Evolutionary conservation across 768 basidiomycete species (phyloP), one percentile per base, ranked within the genome.

Genomic region (Lentinula aciculospora): DNA sequence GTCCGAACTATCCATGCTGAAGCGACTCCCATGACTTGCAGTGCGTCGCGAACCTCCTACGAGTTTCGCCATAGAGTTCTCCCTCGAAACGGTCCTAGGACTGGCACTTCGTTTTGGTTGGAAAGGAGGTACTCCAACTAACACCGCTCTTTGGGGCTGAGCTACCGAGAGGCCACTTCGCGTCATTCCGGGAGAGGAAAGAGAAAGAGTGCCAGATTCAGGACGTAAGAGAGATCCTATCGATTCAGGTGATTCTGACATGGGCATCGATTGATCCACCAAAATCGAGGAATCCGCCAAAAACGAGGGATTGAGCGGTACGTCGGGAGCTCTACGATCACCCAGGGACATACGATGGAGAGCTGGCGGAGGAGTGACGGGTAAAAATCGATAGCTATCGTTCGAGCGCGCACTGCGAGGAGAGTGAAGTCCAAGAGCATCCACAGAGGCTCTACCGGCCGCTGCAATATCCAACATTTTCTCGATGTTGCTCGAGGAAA

Each of bases 401-500:
- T 25, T 36, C 21, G 44, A 46, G 31, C 27, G 32, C 25, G 23
- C 28, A 31, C 56, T 57, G 15, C 44, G 25, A 3, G 46, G 56
- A 3, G 56, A 47, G 29, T 42, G 55, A 4, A 47, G 42, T n/a
- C 29, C 56, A 25, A 36, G 19, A 1, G 29, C 54, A 46, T 44
- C 40, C 29, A 32, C 54, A 23, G 40, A 44, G 5, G 54, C 42
- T 13, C 44, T 28, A n/a, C 76, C 76, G 13, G 75, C 63, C 19
- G 74, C 73, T 1, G 81, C 80, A 70, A 80, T 76, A 63, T 83
- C 78, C 34, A 85, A 70, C 67, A 83, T 81, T 25, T 77, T 72
- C 64, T 81, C 79, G 53, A 83, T 78, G 60, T 83, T 80, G 21
- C 45, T 57, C 21, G 56, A 47, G 15, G 56, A 57, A 17, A 48